Conservation (phyloP, 148 eudicot genomes). For the Dysphania ambrosioides region DNA sequence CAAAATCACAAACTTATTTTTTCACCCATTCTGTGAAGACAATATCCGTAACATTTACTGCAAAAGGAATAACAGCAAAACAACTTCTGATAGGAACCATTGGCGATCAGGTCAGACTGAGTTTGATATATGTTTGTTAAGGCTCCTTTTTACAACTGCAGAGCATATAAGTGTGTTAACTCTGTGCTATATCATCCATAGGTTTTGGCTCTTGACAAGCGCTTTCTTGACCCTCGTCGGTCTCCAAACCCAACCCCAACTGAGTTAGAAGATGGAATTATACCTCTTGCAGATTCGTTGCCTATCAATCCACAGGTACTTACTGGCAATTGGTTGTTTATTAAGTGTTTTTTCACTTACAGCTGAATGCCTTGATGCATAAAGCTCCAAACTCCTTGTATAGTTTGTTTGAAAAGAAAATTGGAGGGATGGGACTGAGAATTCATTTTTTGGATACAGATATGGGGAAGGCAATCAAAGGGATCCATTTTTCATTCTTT, state of each 20-base stretch:
- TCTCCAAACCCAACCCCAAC: conserved; percentile 84
- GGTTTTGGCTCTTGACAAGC: conserved; percentile 99
- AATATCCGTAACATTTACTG: conserved; percentile 79
- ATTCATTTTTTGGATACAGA: not conserved
- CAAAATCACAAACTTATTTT: conserved; percentile 87
- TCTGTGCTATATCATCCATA: conserved; percentile 31
- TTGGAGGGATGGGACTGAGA: not conserved
- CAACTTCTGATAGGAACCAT: conserved; percentile 93
- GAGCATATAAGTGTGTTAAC: conserved; percentile 6
- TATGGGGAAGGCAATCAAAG: not conserved
- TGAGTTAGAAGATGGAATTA: conserved; percentile 94
- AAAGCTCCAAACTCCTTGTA: not conserved
- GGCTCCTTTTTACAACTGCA: not conserved
- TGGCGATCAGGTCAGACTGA: conserved; percentile 83
- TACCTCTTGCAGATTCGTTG: conserved; percentile 88
- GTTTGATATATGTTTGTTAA: conserved; percentile 1
- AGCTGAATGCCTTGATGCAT: not conserved
- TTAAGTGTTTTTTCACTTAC: not conserved
- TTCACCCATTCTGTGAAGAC: conserved; percentile 88
- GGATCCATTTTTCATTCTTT: not conserved
- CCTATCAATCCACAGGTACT: conserved; percentile 93
- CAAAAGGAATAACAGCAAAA: conserved; percentile 93
- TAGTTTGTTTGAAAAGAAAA: not conserved
- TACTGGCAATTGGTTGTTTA: not conserved
- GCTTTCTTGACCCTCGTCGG: conserved; percentile 91